Base-by-base conservation (phyloP, 768 basidiomycete species). In the Mycena vulgaris region DNA sequence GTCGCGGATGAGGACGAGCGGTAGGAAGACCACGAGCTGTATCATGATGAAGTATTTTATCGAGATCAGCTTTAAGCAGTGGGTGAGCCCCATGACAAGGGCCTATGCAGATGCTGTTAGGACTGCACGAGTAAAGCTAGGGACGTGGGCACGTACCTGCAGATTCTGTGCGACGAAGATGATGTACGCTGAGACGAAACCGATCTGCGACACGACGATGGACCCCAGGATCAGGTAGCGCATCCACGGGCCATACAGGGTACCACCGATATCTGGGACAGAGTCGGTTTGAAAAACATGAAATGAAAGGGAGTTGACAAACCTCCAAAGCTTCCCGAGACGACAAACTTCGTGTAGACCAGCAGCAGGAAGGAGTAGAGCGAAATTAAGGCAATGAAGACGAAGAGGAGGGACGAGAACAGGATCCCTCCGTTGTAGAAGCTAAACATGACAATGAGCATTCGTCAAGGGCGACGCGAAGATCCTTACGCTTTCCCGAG, bases 141-240 rank as follows among this genome's bases (percentile, higher is more conserved):
- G 40, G 16, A 47, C 58, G 11, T 13, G 27, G 11, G 11, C 19
- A 40, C 40, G 21, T 5, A 47, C 88, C 79, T 89, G 90, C 17
- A 96, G 87, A 78, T 97, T 98, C 82, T 97, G 90, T 1, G 97
- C 93, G 48, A 98, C 95, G 79, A 98, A 99, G 78, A 99, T 98
- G 19, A 92, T 95, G 80, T 99, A 99, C 16, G 96, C 96, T 37
- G 89, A 78, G 51, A 94, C 93, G 79, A 96, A 97, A 45, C 95
- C 95, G 39, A 97, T 83, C 78, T 96, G 98, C 1, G 97, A 98
- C 27, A 97, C 78, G 0, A 93, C 86, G 76, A 99, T 97, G 19
- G 95, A 96, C 4, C 84, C 85, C 10, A 99, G 88, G 76, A 99
- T 98, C 17, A 91, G 83, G 69, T 93, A 91, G 51, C 98, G 92